Conservation (phyloP, 2,329 filamentous ascomycete species). For the Coniella vitis region DNA sequence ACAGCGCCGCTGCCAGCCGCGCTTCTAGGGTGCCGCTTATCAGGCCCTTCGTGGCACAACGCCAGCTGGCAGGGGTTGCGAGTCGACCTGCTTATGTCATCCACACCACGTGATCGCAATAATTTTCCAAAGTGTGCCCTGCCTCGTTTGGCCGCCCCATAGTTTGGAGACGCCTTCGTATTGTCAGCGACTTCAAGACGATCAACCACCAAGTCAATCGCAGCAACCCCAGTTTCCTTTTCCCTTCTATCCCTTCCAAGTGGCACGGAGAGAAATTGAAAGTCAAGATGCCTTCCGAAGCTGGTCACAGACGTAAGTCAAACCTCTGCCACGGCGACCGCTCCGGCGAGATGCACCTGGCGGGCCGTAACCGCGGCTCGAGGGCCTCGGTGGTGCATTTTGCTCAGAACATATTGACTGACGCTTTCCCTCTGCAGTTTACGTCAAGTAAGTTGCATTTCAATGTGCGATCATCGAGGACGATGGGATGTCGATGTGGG, state of each 20-base stretch:
- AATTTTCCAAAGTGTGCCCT: slow-evolving; percentile 1
- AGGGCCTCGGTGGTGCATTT: slow-evolving; percentile 21
- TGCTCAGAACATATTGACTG: slow-evolving; percentile 27
- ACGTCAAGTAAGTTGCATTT: slow-evolving; percentile 72
- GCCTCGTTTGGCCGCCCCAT: slow-evolving; percentile 1
- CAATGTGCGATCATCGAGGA: slow-evolving; percentile 3
- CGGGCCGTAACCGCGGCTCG: slow-evolving; percentile 14
- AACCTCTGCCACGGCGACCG: background rate
- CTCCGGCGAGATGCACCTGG: background rate
- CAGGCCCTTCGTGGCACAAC: background rate
- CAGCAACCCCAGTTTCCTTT: slow-evolving; percentile 33
- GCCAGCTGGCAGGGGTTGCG: slow-evolving; percentile 2
- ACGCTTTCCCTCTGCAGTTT: slow-evolving; percentile 52
- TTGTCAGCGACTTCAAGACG: slow-evolving; percentile 8
- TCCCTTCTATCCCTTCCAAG: slow-evolving; percentile 37
- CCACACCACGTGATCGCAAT: slow-evolving; percentile 3
- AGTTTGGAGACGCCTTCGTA: slow-evolving; percentile 1
- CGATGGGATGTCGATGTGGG: slow-evolving; percentile 7
- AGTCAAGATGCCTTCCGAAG: slow-evolving; percentile 80
- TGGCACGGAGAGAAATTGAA: slow-evolving; percentile 18
- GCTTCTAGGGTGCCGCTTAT: background rate
- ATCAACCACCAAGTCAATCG: slow-evolving; percentile 23
- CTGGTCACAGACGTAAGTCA: slow-evolving; percentile 80
- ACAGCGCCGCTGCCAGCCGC: slow-evolving; percentile 5
- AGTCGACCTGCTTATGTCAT: background rate